These are phyloP conservation scores for Geosiphon pyriformis DNA, from an alignment of 192 early-diverging fungal species.

Conservation along the genomic window DNA sequence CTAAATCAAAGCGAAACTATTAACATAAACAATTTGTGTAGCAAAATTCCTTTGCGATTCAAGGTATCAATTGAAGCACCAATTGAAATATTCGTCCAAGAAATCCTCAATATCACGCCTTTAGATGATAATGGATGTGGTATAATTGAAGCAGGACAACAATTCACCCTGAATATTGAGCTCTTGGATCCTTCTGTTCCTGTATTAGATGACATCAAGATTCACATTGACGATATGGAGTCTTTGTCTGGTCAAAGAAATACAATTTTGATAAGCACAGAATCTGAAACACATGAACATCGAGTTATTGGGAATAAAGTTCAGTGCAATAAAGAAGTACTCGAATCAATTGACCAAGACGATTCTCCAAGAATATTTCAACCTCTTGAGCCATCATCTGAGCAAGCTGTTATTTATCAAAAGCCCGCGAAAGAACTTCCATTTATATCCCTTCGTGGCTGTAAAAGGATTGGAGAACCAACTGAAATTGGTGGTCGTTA, in stretches of 20 bases:
- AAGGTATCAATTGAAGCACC: constrained; percentile 69
- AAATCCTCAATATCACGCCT: constrained; percentile 55
- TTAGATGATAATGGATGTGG: constrained; percentile 56
- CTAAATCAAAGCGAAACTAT: constrained; percentile 41
- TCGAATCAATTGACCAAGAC: constrained; percentile 28
- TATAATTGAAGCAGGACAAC: constrained; percentile 51
- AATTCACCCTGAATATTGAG: constrained; percentile 51
- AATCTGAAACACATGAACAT: constrained; percentile 37
- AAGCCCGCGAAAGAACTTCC: constrained; percentile 31
- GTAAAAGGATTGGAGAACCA: constrained; percentile 53
- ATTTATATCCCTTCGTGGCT: constrained; percentile 58
- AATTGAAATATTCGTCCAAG: constrained; percentile 59
- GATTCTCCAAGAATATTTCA: not conserved
- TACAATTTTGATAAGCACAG: constrained; percentile 58
- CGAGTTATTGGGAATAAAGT: constrained; percentile 30
- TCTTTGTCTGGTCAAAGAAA: constrained; percentile 55
- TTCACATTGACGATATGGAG: constrained; percentile 64
- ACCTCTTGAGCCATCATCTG: not conserved
- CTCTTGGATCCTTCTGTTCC: constrained; percentile 57
- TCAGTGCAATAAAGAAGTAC: constrained; percentile 22
- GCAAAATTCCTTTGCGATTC: constrained; percentile 57
- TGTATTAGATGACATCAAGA: constrained; percentile 72
- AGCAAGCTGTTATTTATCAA: not conserved
- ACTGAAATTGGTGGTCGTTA: constrained; percentile 57
- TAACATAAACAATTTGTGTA: constrained; percentile 59